Percentiles rank a stretch among this genome's conserved stretches.
Conservation (phyloP, 305 asterid genomes). For the Euphrasia arctica region DNA sequence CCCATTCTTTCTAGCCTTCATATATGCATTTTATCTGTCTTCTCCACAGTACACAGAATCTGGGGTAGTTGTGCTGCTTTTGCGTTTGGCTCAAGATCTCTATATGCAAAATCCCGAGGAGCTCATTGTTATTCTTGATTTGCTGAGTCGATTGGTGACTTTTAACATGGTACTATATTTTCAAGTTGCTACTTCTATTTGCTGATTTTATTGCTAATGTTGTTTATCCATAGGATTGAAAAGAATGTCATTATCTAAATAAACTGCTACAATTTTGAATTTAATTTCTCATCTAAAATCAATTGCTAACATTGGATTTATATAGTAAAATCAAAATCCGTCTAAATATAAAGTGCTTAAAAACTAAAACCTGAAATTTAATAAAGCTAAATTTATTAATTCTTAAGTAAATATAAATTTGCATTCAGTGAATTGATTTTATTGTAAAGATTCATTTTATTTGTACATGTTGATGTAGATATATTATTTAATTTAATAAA, state of each 20-base stretch:
- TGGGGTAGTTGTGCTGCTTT: conserved; percentile 76
- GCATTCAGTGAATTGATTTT: too few relatives aligned
- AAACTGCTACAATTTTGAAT: background rate
- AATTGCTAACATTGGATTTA: background rate
- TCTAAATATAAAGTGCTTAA: background rate
- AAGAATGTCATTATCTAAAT: background rate
- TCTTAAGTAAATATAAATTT: background rate
- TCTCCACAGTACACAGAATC: conserved; percentile 70
- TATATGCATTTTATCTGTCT: conserved; percentile 16
- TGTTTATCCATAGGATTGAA: conserved; percentile 17
- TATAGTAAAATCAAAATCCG: background rate
- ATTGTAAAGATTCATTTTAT: too few relatives aligned
- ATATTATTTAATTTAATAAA: too few relatives aligned
- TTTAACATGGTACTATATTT: conserved; percentile 65
- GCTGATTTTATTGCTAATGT: conserved; percentile 39
- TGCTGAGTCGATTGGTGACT: conserved; percentile 76
- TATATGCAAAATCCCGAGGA: conserved; percentile 54
- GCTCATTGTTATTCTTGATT: conserved; percentile 57
- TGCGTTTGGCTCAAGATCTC: conserved; percentile 70
- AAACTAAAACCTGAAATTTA: background rate
- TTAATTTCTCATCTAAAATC: background rate
- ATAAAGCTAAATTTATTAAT: background rate
- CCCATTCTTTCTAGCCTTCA: conserved; percentile 20
- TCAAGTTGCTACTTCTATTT: conserved; percentile 28
- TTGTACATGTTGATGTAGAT: too few relatives aligned